Evolutionary conservation across 2,329 filamentous ascomycete genomes (phyloP), one percentile per base, ranked within the genome.

Genomic region (Arthrobotrys entomopaga): DNA sequence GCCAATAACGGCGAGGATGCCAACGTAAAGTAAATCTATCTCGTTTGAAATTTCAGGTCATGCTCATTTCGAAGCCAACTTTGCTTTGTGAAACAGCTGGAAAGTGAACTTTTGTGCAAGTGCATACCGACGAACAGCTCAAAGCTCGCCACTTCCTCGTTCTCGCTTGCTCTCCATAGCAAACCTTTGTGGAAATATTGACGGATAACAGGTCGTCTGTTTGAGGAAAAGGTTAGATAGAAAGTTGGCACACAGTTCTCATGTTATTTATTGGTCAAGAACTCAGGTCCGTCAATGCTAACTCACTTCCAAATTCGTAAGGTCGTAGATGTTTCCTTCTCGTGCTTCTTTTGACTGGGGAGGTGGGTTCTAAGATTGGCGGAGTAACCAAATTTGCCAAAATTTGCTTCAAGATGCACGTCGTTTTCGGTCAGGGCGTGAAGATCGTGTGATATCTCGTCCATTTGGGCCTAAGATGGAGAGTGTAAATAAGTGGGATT

Each of bases 141-240:
- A 77, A 89, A 89, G 15, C 84, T 85, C 76, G 86, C 86, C 4
- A 89, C 87, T 79, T 89, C 84, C n/a, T 87, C 86, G 19, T 83
- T 81, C 58, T 86, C 84, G 6, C 83, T 84, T 1, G 87, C 85
- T 57, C 88, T 83, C 88, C 88, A 90, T 6, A 90, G 80, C 11
- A 90, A 82, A 0, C 87, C 87, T 70, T 87, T 86, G 79, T 90
- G 87, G 77, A 89, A 89, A 81, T 89, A 89, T 81, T 90, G 88
- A 69, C 87, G 83, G 2, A 90, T 83, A 5, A 86, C 84, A 0
- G 88, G 88, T 75, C 83, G 84, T 79, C 86, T 86, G 87, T 69
- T 7, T 1, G 5, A 54, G 78, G 80, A 65, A 81, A 85, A 69
- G 82, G 81, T 34, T 7, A 34, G 29, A 34, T 34, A 10, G 29